Evolutionary conservation across 345 rosid genomes (phyloP).

Genomic region (Corchorus capsularis): DNA sequence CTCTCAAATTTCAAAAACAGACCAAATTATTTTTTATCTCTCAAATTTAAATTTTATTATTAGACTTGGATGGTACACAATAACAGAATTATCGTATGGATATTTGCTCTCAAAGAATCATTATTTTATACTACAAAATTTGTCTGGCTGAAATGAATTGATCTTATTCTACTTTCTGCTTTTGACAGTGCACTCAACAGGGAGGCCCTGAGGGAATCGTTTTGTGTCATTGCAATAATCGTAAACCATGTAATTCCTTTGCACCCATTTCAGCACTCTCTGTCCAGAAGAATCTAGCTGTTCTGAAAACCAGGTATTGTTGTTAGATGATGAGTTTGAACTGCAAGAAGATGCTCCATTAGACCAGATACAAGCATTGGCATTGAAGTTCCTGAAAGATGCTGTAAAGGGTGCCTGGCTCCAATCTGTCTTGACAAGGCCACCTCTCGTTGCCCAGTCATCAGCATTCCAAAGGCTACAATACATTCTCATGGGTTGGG

Average conservation of each 20-base stretch:
- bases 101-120: too few relatives aligned
- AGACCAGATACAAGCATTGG: conserved; percentile 41
- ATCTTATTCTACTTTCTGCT: too few relatives aligned
- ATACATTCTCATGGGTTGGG: conserved; percentile 43
- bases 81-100: too few relatives aligned
- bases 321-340: too few relatives aligned
- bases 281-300: too few relatives aligned
- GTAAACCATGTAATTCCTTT: conserved; percentile 56
- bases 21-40: too few relatives aligned
- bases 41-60: too few relatives aligned
- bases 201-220: conserved; percentile 55
- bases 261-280: conserved; percentile 41
- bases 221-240: conserved; percentile 49
- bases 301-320: too few relatives aligned
- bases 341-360: conserved; percentile 25
- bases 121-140: too few relatives aligned
- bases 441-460: conserved; percentile 52
- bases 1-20: too few relatives aligned
- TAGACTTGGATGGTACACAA: too few relatives aligned
- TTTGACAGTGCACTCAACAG: conserved; percentile 40
- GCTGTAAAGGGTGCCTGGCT: conserved; percentile 49
- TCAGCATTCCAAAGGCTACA: conserved; percentile 50
- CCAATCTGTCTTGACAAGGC: conserved; percentile 48
- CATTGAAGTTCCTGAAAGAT: conserved; percentile 43
- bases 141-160: too few relatives aligned